Conservation (phyloP, 176 grass and related monocot genomes). For the Zoysia pacifica region DNA sequence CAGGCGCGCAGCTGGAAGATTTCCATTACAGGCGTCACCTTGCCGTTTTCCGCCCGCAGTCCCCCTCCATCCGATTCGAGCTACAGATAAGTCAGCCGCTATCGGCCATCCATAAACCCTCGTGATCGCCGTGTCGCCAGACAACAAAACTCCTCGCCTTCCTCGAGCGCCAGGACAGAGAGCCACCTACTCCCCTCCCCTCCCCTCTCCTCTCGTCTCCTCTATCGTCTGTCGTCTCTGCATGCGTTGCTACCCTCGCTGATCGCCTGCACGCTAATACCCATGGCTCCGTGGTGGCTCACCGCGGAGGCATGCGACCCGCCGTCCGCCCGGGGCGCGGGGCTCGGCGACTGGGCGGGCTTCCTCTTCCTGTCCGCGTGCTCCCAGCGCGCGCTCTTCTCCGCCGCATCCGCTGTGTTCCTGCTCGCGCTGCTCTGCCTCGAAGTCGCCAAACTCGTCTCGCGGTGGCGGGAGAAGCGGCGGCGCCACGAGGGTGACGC, state of each 20-base stretch:
- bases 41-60: no score
- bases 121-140: no score
- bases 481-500: background rate
- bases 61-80: no score
- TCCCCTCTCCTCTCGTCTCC: no score
- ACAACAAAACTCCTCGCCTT: no score
- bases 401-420: constrained; percentile 53
- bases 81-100: no score
- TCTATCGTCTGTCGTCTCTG: background rate
- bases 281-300: constrained; percentile 49
- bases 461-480: background rate
- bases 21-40: no score
- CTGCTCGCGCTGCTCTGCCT: constrained; percentile 41
- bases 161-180: no score
- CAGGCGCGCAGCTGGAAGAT: no score
- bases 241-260: constrained; percentile 16
- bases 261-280: background rate
- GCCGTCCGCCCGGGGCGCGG: background rate
- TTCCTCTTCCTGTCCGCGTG: constrained; percentile 82
- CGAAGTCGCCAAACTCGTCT: constrained; percentile 27
- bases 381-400: constrained; percentile 64
- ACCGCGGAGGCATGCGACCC: constrained; percentile 32
- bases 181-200: background rate
- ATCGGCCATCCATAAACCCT: no score
- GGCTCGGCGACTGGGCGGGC: constrained; percentile 44